Evolutionary conservation across 306 rosid genomes (phyloP).

Genomic region (Acacia crassicarpa): DNA sequence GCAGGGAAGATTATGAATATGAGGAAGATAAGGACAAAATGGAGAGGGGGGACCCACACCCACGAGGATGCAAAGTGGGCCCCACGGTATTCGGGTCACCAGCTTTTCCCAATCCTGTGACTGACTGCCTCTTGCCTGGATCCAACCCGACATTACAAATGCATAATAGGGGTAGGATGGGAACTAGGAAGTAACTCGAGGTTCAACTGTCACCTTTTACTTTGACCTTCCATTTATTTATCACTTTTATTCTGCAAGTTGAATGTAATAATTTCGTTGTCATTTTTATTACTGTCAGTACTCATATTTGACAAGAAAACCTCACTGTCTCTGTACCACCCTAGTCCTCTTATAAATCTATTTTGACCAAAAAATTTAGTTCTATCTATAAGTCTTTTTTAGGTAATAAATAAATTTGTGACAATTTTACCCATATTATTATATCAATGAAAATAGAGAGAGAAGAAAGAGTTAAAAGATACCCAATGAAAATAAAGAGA

Average conservation of each 20-base stretch:
- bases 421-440: too few relatives aligned
- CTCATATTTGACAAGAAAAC: neutral
- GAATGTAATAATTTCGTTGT: too few relatives aligned
- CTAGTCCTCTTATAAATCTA: too few relatives aligned
- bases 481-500: too few relatives aligned
- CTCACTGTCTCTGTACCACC: neutral
- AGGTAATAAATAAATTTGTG: too few relatives aligned
- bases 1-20: neutral
- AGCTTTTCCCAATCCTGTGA: neutral
- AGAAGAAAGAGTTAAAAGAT: too few relatives aligned
- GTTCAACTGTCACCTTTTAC: neutral
- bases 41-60: neutral
- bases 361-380: too few relatives aligned
- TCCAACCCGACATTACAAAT: conserved; percentile 33
- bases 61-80: neutral
- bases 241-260: too few relatives aligned
- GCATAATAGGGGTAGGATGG: too few relatives aligned
- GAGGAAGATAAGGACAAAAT: conserved; percentile 17
- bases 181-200: neutral
- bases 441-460: too few relatives aligned
- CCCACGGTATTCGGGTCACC: conserved; percentile 3
- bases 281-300: too few relatives aligned
- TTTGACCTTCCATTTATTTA: neutral
- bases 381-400: too few relatives aligned
- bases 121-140: conserved; percentile 27